Evolutionary conservation across 768 basidiomycete genomes (phyloP).

Genomic region (Tylopilus rubrobrunneus): DNA sequence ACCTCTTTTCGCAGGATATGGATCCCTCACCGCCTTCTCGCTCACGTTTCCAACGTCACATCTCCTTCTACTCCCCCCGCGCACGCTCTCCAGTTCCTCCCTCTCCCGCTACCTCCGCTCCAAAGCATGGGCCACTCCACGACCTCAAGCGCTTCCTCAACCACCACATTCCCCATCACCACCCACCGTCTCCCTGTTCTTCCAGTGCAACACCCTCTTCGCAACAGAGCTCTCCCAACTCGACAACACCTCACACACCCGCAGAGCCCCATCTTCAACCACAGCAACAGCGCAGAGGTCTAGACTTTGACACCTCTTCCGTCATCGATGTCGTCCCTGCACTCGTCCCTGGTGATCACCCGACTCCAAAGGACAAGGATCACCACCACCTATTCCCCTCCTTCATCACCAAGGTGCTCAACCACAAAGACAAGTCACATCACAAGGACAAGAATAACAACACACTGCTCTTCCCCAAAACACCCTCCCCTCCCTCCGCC

Average conservation of each 20-base stretch:
- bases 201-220: constrained; percentile 26
- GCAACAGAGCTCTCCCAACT: constrained; percentile 23
- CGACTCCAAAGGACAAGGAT: constrained; percentile 24
- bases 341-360: constrained; percentile 15
- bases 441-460: constrained; percentile 8
- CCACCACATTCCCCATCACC: constrained; percentile 64
- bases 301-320: constrained; percentile 34
- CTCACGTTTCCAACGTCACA: constrained; percentile 26
- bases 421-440: constrained; percentile 28
- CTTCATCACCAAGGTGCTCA: constrained; percentile 35
- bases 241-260: constrained; percentile 25
- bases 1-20: neutral
- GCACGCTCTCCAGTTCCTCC: neutral
- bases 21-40: constrained; percentile 14
- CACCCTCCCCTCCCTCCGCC: constrained; percentile 34
- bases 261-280: constrained; percentile 32
- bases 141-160: constrained; percentile 96
- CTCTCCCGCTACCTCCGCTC: constrained; percentile 9
- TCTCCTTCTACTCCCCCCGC: constrained; percentile 25
- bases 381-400: constrained; percentile 25
- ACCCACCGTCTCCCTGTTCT: constrained; percentile 21
- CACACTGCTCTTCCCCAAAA: constrained; percentile 11
- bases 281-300: constrained; percentile 33
- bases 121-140: constrained; percentile 69
- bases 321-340: constrained; percentile 31